These are phyloP conservation scores for Scorias spongiosa DNA, from an alignment of 2,329 filamentous ascomycete genomes.

Conservation along the genomic window DNA sequence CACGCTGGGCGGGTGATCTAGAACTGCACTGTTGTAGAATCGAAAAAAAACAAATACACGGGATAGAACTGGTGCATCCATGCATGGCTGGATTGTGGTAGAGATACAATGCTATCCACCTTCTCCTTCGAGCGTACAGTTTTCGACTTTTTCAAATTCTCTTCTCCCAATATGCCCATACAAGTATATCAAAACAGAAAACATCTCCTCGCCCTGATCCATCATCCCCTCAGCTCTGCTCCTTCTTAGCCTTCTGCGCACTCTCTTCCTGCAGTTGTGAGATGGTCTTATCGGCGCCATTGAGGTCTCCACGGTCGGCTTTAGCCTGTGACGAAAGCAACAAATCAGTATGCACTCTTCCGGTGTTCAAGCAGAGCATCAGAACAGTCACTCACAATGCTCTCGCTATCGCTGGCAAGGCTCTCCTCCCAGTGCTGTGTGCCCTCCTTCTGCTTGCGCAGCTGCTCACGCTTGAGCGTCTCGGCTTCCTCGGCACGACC, in stretches of 20 bases:
- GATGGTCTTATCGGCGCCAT: constrained; percentile 16
- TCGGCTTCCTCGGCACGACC: constrained; percentile 30
- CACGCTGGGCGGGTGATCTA: constrained; percentile 39
- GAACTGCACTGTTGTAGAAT: background rate
- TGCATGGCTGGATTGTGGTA: background rate
- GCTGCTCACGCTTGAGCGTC: constrained; percentile 46
- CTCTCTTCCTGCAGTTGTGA: constrained; percentile 20
- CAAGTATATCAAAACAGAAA: too few relatives aligned
- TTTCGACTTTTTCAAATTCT: constrained; percentile 3
- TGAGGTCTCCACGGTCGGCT: constrained; percentile 21
- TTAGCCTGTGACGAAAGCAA: constrained; percentile 14
- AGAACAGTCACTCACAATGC: constrained; percentile 52
- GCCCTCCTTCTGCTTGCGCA: constrained; percentile 38
- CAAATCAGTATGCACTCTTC: too few relatives aligned
- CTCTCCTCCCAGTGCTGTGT: constrained; percentile 62
- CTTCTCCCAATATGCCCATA: constrained; percentile 1
- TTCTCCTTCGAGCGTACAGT: background rate
- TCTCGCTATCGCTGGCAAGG: constrained; percentile 66
- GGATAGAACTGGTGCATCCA: background rate
- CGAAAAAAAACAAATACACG: background rate
- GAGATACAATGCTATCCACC: background rate
- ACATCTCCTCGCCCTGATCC: too few relatives aligned
- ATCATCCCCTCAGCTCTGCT: background rate
- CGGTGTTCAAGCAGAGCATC: too few relatives aligned
- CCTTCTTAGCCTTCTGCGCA: constrained; percentile 16